These are phyloP conservation scores for Wickerhamiella azyma DNA, from an alignment of 805 yeast species.

Conservation along the genomic window DNA sequence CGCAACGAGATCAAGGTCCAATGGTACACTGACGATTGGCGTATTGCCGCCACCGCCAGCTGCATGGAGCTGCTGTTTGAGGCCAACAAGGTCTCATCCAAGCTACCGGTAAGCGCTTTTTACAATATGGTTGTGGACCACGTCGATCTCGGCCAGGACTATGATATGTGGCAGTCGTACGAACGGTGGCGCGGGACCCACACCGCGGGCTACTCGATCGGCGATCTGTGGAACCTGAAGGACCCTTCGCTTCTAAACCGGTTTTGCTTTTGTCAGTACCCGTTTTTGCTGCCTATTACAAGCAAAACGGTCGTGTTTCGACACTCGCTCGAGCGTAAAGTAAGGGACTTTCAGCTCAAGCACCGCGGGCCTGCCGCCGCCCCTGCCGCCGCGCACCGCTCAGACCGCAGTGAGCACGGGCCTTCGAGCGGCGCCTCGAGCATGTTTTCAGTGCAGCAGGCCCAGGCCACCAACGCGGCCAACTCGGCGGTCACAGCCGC, in stretches of 20 bases:
- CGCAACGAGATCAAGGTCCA: constrained; percentile 26
- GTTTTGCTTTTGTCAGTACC: constrained; percentile 67
- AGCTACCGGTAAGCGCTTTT: constrained; percentile 34
- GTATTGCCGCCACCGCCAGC: constrained; percentile 50
- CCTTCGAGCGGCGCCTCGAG: constrained; percentile 1
- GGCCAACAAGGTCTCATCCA: constrained; percentile 32
- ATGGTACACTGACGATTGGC: constrained; percentile 75
- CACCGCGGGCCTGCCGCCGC: not conserved
- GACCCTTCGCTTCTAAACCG: constrained; percentile 9
- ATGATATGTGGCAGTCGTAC: constrained; percentile 59
- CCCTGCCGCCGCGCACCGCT: not conserved
- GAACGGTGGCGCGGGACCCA: constrained; percentile 1
- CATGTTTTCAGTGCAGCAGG: not conserved
- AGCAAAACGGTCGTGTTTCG: constrained; percentile 69
- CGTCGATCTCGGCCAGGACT: constrained; percentile 64
- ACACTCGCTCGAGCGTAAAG: constrained; percentile 26
- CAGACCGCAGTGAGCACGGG: no score
- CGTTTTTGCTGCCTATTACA: constrained; percentile 70
- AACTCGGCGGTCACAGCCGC: constrained; percentile 7
- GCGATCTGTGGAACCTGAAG: not conserved
- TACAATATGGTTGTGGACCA: constrained; percentile 76
- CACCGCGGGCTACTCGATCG: not conserved
- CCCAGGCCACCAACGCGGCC: constrained; percentile 1
- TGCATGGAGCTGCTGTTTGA: constrained; percentile 41
- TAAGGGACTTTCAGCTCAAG: constrained; percentile 30